Base-by-base conservation (phyloP, 208 protist species). In the Leishmania aethiopica region DNA sequence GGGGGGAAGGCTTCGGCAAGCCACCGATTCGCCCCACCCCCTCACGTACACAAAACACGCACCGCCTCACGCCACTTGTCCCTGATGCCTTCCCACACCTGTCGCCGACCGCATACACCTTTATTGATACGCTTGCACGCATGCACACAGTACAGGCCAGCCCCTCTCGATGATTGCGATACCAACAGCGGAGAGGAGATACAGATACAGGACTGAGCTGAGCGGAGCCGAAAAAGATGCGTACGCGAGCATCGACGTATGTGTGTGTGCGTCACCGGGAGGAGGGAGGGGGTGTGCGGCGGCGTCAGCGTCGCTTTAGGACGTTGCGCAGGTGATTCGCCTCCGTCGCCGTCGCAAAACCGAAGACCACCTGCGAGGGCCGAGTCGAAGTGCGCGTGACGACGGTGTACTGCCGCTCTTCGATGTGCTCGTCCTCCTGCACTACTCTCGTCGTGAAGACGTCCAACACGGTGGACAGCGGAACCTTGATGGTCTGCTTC, bases 351-450 rank as follows among this genome's bases (percentile, higher is more conserved):
- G 86, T 92, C 47, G 83, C 78, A 84, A 97, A 96, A 5, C 92
- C 94, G 84, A 96, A 97, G 17, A 94, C 88, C 71, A 97, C 88
- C 80, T 96, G 92, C 35, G 92, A 94, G 3, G 94, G 94, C 35
- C 89, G 90, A 6, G 88, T 90, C 15, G 88, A 91, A 28, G 94
- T 95, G 73, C 88, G 84, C 28, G 94, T 82, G 25, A 96, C 81
- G 2, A 92, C 86, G 25, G 89, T 91, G 74, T 87, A 93, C 83
- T 90, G 89, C 64, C 75, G 69, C 79, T 94, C 88, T 75, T 87
- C 76, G 37, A 92, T 87, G 73, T 80, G 81, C 67, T 88, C 89
- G 77, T 87, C 86, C 83, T 85, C 84, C 83, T 89, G 91, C 71
- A 75, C 79, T 22, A 90, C 86, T 42, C 79, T 73, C 25, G 87